phyloP scores from a whole-genome alignment of 176 grass and related monocot genomes.

The Triticum monococcum region DNA sequence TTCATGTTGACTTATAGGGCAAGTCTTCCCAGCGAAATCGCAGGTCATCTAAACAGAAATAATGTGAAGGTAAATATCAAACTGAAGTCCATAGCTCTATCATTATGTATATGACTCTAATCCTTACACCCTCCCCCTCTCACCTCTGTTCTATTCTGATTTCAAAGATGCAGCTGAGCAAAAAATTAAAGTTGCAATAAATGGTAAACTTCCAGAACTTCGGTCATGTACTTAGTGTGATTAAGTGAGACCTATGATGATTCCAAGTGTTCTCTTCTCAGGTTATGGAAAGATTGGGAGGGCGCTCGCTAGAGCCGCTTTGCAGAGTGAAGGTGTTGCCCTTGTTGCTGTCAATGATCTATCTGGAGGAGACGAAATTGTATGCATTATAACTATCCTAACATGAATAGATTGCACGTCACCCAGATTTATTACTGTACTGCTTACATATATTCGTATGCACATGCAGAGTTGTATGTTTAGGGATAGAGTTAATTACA shows the following conservation, averaged over 20 bases:
- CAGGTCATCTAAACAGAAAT: background rate
- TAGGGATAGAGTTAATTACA: no score
- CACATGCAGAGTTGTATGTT: slow-evolving; percentile 13
- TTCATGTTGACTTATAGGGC: background rate
- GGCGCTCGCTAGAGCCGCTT: background rate
- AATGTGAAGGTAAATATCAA: background rate
- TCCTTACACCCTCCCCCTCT: background rate
- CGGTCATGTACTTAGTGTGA: background rate
- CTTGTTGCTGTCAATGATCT: background rate
- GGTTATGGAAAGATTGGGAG: background rate
- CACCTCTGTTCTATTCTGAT: background rate
- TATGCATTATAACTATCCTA: background rate
- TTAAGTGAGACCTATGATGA: background rate
- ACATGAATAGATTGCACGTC: background rate
- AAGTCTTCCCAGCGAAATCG: background rate
- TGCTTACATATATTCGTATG: background rate
- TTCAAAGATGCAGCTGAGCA: background rate
- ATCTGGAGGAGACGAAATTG: background rate
- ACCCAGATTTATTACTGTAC: background rate
- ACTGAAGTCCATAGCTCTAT: background rate
- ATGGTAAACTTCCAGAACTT: slow-evolving; percentile 1
- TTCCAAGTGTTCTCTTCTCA: background rate
- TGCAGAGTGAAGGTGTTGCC: background rate
- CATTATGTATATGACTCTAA: slow-evolving; percentile 3
- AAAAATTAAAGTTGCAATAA: background rate